Base-by-base conservation (phyloP, 352 stramenopile genomes). In the Plasmopara viticola region DNA sequence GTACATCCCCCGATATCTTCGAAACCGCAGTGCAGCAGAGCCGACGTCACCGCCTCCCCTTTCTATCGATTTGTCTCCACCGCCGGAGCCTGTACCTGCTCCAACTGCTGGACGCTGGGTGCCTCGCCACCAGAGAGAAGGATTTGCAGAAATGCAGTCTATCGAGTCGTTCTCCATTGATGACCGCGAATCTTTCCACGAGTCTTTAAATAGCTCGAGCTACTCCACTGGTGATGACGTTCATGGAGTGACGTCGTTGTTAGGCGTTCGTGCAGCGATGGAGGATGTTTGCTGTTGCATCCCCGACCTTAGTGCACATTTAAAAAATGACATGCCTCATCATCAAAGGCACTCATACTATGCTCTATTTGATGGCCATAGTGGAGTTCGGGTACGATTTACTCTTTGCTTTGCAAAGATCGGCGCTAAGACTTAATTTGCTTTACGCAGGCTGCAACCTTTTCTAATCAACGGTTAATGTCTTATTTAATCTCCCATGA, bases 231-330 rank as follows among this genome's bases (percentile, higher is more conserved):
- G 80, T 15, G 73, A 86, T 49, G 78, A 86, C 18, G 56, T 71
- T 28, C 74, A 91, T 51, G 84, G 84, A 10, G 80, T 88, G 29
- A 94, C 84, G 25, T 92, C 81, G 41, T 62, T 94, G 20, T 70
- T 87, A 35, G 84, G 84, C 9, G 83, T 92, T 44, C 75, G 84
- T 9, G 84, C 74, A 40, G 66, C 60, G 7, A 82, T 92, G 56
- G 84, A 94, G 52, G 84, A 94, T 44, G 74, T 94, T 46, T 90
- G 80, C 54, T 87, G 76, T 57, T 90, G 79, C 52, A 77, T 90
- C 12, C 81, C 84, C 5, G 72, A 92, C 34, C 53, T 92, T 29
- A 90, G 84, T 17, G 50, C 71, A 28, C 65, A 78, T 10, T 57
- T 85, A 53, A 64, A 56, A 14, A 43, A 62, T 39, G 64, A 64